Evolutionary conservation across 139 green algal species (phyloP).

Genomic region (Axilococcus clingmanii): DNA sequence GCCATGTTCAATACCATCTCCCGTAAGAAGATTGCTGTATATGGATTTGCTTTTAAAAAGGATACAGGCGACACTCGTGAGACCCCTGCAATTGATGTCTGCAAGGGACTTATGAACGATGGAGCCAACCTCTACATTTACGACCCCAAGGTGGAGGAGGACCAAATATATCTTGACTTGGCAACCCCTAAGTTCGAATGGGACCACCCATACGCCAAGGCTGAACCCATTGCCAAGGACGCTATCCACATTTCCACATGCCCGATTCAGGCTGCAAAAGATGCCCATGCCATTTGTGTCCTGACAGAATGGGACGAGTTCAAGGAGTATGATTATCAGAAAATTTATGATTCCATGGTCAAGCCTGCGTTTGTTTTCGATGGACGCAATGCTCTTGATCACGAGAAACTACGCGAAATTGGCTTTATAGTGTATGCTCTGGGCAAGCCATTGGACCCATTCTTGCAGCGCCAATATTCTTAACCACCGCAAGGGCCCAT

Average conservation of each 20-base stretch:
- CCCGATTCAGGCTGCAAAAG: slow-evolving; percentile 55
- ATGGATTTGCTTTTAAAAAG: slow-evolving; percentile 99
- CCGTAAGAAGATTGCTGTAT: slow-evolving; percentile 89
- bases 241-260: slow-evolving; percentile 38
- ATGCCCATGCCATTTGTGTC: slow-evolving; percentile 77
- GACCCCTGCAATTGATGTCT: slow-evolving; percentile 98
- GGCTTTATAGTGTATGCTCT: slow-evolving; percentile 97
- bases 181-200: slow-evolving; percentile 81
- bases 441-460: slow-evolving; percentile 97
- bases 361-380: slow-evolving; percentile 99
- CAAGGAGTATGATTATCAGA: slow-evolving; percentile 68
- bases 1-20: slow-evolving; percentile 99
- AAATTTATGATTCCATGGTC: slow-evolving; percentile 78
- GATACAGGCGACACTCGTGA: slow-evolving; percentile 93
- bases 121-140: slow-evolving; percentile 70
- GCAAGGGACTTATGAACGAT: slow-evolving; percentile 44
- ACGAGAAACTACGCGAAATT: slow-evolving; percentile 74
- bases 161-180: slow-evolving; percentile 81
- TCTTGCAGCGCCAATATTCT: slow-evolving; percentile 63
- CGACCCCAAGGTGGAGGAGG: slow-evolving; percentile 79
- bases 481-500: neutral
- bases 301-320: slow-evolving; percentile 99
- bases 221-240: slow-evolving; percentile 25
- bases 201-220: slow-evolving; percentile 68
- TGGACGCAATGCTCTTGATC: slow-evolving; percentile 92